A percentile compares a stretch with the other conserved stretches of the same genome.
Evolutionary conservation across 768 basidiomycete species (phyloP).

Genomic region (Tylopilus plumbeoviolaceoides): DNA sequence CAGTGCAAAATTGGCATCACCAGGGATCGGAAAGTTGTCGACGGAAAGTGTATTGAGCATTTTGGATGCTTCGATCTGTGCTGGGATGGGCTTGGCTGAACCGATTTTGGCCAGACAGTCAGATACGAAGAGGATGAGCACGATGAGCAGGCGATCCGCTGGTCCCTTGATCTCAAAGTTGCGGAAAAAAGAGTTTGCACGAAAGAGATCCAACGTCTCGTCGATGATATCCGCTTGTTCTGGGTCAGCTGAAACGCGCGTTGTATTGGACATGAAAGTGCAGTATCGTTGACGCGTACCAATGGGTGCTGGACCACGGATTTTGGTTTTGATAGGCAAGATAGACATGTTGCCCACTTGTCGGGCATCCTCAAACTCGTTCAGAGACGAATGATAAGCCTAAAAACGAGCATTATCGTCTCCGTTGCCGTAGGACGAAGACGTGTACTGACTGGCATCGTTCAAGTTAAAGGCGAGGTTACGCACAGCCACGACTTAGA

Average conservation of each 20-base stretch:
- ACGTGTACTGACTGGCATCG: conserved; percentile 52
- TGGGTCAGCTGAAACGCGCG: conserved; percentile 58
- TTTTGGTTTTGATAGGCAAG: conserved; percentile 85
- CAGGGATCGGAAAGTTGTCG: conserved; percentile 90
- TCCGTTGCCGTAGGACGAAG: background rate
- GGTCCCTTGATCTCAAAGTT: conserved; percentile 99
- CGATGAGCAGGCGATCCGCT: conserved; percentile 92
- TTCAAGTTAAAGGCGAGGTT: conserved; percentile 21
- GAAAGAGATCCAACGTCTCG: conserved; percentile 94
- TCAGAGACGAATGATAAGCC: conserved; percentile 96
- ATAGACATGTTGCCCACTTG: conserved; percentile 88
- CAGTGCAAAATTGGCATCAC: conserved; percentile 91
- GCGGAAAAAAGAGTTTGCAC: conserved; percentile 97
- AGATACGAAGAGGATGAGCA: conserved; percentile 95
- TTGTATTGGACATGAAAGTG: conserved; percentile 9
- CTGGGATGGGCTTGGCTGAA: conserved; percentile 58
- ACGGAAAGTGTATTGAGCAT: conserved; percentile 87
- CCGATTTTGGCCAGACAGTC: conserved; percentile 95
- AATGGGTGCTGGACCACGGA: conserved; percentile 88
- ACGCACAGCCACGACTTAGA: conserved; percentile 21
- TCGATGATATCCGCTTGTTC: conserved; percentile 86
- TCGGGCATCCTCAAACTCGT: conserved; percentile 76
- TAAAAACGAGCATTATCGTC: conserved; percentile 28
- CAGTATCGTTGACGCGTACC: conserved; percentile 39
- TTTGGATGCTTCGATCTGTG: conserved; percentile 84